These are phyloP conservation scores for Pseudopyrenochaeta lycopersici DNA, from an alignment of 2,329 filamentous ascomycete species.

Conservation along the genomic window DNA sequence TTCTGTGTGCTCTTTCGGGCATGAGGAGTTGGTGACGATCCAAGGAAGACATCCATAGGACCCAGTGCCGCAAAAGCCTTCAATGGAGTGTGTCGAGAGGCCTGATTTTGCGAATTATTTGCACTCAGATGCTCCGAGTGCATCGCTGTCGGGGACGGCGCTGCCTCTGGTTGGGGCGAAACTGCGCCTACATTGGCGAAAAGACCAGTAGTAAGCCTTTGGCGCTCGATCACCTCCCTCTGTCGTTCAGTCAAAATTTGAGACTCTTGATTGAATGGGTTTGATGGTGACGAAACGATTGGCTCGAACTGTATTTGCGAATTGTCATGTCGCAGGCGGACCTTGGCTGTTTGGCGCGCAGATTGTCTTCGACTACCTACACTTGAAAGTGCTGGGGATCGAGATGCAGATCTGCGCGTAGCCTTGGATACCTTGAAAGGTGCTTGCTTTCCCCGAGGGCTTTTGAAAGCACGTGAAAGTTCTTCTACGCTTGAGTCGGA, in stretches of 20 bases:
- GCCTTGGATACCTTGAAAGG: slow-evolving; percentile 38
- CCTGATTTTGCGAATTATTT: slow-evolving; percentile 34
- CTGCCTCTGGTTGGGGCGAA: slow-evolving; percentile 22
- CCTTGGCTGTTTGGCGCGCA: slow-evolving; percentile 52
- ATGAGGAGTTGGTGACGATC: slow-evolving; percentile 49
- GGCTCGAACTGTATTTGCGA: slow-evolving; percentile 82
- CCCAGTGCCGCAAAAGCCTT: slow-evolving; percentile 36
- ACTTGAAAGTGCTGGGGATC: slow-evolving; percentile 36
- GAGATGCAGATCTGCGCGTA: slow-evolving; percentile 28
- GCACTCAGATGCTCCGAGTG: slow-evolving; percentile 38
- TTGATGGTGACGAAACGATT: slow-evolving; percentile 68
- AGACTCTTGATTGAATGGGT: slow-evolving; percentile 63
- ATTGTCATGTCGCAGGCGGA: slow-evolving; percentile 76
- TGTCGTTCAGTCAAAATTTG: slow-evolving; percentile 82
- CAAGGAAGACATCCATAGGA: slow-evolving; percentile 46
- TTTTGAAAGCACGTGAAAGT: slow-evolving; percentile 22
- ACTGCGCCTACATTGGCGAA: slow-evolving; percentile 68
- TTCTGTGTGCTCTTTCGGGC: slow-evolving; percentile 37
- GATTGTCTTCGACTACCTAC: slow-evolving; percentile 29
- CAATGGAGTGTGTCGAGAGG: slow-evolving; percentile 35
- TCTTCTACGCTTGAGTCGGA: slow-evolving; percentile 31
- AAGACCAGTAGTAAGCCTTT: slow-evolving; percentile 69
- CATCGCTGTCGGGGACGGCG: slow-evolving; percentile 36
- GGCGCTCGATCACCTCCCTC: slow-evolving; percentile 77
- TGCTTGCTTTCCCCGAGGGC: slow-evolving; percentile 34